Conservation (phyloP, 2,329 filamentous ascomycete species). For the Aaosphaeria arxii region DNA sequence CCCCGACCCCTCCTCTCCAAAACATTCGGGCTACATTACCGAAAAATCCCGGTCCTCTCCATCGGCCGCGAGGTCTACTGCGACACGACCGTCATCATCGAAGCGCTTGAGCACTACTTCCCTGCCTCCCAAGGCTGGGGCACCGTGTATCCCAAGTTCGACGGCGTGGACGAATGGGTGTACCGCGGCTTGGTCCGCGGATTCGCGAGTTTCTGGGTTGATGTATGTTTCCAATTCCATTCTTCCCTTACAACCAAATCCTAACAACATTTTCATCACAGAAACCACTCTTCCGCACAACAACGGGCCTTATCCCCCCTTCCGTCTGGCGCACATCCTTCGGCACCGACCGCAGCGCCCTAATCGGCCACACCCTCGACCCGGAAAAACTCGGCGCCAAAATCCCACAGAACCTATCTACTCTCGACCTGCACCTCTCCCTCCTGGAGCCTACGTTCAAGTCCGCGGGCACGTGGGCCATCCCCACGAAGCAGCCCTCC, state of each 20-base stretch:
- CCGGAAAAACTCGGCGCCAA: constrained; percentile 39
- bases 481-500: constrained; percentile 31
- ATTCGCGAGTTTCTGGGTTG: constrained; percentile 42
- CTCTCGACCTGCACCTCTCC: constrained; percentile 36
- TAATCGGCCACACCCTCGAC: constrained; percentile 40
- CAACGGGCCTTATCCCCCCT: constrained; percentile 40
- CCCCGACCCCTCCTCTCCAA: constrained; percentile 34
- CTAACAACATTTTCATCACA: constrained; percentile 2
- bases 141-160: constrained; percentile 32
- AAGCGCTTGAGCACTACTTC: constrained; percentile 32
- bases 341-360: constrained; percentile 35
- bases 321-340: constrained; percentile 40
- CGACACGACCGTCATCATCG: constrained; percentile 33
- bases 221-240: constrained; percentile 14
- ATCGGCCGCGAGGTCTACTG: constrained; percentile 34
- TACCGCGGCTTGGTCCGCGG: constrained; percentile 37
- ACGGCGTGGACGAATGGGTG: constrained; percentile 22
- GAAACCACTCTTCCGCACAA: constrained; percentile 38
- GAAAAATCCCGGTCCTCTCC: constrained; percentile 34
- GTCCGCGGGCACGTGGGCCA: constrained; percentile 24
- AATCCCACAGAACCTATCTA: constrained; percentile 34
- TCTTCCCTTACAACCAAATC: neutral
- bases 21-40: constrained; percentile 38
- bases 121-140: constrained; percentile 23
- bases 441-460: constrained; percentile 37